Percentiles rank a stretch among this genome's conserved stretches.
Evolutionary conservation across 345 rosid genomes (phyloP).

Genomic region (Linum tenue): DNA sequence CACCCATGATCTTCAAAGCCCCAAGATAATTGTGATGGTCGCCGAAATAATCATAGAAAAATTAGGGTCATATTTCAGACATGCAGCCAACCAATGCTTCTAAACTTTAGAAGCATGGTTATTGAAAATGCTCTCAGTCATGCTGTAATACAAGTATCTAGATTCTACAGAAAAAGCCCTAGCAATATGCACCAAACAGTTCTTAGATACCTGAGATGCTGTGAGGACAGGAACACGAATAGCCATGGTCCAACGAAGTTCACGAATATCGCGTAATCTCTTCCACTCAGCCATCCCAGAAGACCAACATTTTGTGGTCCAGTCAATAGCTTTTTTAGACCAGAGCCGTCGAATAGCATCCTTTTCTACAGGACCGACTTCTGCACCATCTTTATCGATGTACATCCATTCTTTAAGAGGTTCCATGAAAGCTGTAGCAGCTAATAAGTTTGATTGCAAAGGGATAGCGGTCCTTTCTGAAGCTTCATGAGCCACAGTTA

Average conservation of each 20-base stretch:
- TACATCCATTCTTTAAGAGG: constrained; percentile 98
- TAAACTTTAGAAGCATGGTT: neutral
- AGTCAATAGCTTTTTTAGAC: constrained; percentile 83
- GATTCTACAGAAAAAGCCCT: neutral
- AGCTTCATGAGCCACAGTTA: constrained; percentile 91
- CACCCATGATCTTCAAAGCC: too few species aligned
- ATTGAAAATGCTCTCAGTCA: neutral
- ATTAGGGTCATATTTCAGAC: neutral
- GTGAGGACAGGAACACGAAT: constrained; percentile 91
- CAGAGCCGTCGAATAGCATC: constrained; percentile 90
- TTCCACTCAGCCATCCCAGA: constrained; percentile 97
- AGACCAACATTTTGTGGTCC: constrained; percentile 90
- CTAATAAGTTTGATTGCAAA: constrained; percentile 87
- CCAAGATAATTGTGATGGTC: too few species aligned
- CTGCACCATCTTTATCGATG: constrained; percentile 59
- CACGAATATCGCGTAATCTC: constrained; percentile 92
- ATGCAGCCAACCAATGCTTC: neutral
- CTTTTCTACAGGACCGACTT: constrained; percentile 92
- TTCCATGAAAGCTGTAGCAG: constrained; percentile 99
- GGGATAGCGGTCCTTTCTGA: constrained; percentile 97
- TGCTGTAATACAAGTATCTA: neutral
- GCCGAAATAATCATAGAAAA: neutral
- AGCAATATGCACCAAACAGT: neutral
- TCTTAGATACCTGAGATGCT: constrained; percentile 57
- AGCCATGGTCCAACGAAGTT: constrained; percentile 95